Evolutionary conservation across 257 asterid species (phyloP), one percentile per base, ranked within the genome.

Genomic region (Galeopsis tetrahit): DNA sequence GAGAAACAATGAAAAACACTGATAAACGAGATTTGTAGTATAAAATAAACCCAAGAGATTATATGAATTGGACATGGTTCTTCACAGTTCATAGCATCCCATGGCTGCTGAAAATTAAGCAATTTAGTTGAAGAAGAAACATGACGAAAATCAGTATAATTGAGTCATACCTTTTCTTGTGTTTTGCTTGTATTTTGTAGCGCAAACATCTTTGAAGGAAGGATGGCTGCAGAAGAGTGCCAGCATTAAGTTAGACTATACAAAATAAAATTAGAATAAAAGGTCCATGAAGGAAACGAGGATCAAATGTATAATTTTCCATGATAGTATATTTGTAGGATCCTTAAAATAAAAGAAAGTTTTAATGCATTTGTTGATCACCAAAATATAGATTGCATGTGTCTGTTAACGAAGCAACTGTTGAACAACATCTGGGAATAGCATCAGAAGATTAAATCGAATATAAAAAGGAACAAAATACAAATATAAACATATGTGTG

Each of bases 181-280:
- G 86, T 78, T 87, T 88, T 64, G 90, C 96, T 73, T 87, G 96
- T 72, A 87, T 84, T 92, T 85, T 92, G 96, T 92, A 95, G 38
- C 72, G 82, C 73, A 92, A 39, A 77, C 96, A 88, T 89, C 96
- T 85, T 78, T 87, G 97, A 49, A 95, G 94, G 78, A 87, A 87
- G 38, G 80, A 81, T 53, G 99, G 96, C 99, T 95, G 93, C 92
- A 88, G 63, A 83, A 78, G 42, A 83, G 40, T 1, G 58, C 36
- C 63, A 62, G 72, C 44, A 67, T 59, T 74, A 62, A 55, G 78
- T 88, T 80, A 83, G 83, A 81, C 63, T 33, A 75, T 13, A 66
- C 15, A 73, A 42, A 52, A 75, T 53, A 43, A 55, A 40, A 40
- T 6, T 42, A 40, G 51, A 68, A 73, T 13, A 63, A 72, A 48